phyloP scores from a whole-genome alignment of 2,329 filamentous ascomycete genomes.

The Cytospora schulzeri region DNA sequence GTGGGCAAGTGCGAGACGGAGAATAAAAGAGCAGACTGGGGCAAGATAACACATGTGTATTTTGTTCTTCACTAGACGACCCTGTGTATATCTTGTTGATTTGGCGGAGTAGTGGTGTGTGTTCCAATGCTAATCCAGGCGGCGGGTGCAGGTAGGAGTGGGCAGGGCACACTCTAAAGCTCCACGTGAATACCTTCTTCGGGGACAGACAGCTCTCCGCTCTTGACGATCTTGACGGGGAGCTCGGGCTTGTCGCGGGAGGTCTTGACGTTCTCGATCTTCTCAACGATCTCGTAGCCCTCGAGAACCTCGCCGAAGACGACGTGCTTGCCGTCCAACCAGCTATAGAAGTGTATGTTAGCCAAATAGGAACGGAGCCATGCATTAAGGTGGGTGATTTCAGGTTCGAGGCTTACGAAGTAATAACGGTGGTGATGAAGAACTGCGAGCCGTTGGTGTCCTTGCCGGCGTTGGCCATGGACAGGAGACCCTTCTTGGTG shows the following conservation, averaged over 20 bases:
- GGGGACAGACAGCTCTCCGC: slow-evolving; percentile 80
- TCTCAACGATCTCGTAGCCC: slow-evolving; percentile 78
- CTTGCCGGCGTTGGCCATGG: slow-evolving; percentile 83
- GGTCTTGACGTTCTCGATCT: slow-evolving; percentile 75
- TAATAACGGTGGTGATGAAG: slow-evolving; percentile 85
- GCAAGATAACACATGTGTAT: slow-evolving; percentile 19
- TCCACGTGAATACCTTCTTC: slow-evolving; percentile 92
- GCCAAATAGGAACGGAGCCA: background rate
- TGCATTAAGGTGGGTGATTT: slow-evolving; percentile 6
- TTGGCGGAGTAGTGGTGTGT: background rate
- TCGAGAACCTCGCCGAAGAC: slow-evolving; percentile 89
- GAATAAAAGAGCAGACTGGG: background rate
- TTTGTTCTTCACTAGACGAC: slow-evolving; percentile 4
- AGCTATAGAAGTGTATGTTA: slow-evolving; percentile 47
- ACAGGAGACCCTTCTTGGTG: slow-evolving; percentile 79
- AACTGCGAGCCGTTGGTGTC: slow-evolving; percentile 90
- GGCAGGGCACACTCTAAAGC: slow-evolving; percentile 60
- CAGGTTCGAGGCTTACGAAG: slow-evolving; percentile 56
- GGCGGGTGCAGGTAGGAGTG: slow-evolving; percentile 34
- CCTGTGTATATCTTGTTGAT: slow-evolving; percentile 19
- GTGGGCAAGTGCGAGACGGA: background rate
- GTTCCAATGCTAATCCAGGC: background rate
- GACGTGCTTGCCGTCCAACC: slow-evolving; percentile 83
- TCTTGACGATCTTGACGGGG: slow-evolving; percentile 77
- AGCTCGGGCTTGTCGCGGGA: slow-evolving; percentile 67